These are phyloP conservation scores for Globisporangium megalacanthum DNA, from an alignment of 352 stramenopile species.

Conservation along the genomic window DNA sequence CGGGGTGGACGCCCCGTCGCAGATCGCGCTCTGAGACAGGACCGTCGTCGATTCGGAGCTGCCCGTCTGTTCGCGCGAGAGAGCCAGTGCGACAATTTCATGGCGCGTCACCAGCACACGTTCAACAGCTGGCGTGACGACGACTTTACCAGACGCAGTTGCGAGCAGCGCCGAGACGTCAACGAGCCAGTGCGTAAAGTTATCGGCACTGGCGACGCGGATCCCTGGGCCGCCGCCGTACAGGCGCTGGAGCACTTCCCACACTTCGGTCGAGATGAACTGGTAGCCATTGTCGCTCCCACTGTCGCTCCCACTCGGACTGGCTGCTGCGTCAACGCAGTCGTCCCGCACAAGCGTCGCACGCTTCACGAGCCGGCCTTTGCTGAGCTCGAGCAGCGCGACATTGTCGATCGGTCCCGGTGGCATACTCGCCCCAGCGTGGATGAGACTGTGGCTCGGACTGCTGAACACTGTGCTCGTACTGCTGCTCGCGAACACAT, in stretches of 20 bases:
- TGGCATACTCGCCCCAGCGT: slow-evolving; percentile 10
- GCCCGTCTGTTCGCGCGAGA: slow-evolving; percentile 12
- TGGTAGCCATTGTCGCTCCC: slow-evolving; percentile 46
- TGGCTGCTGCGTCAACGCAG: slow-evolving; percentile 5
- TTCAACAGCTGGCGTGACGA: slow-evolving; percentile 26
- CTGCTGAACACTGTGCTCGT: slow-evolving; percentile 13
- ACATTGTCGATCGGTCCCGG: slow-evolving; percentile 60
- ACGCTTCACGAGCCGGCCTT: slow-evolving; percentile 43
- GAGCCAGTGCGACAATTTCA: slow-evolving; percentile 2
- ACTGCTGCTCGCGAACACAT: neutral
- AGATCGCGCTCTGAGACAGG: slow-evolving; percentile 5
- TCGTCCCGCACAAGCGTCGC: slow-evolving; percentile 29
- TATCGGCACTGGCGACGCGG: slow-evolving; percentile 25
- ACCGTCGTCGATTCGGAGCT: slow-evolving; percentile 8
- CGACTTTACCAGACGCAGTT: slow-evolving; percentile 19
- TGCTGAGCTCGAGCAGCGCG: slow-evolving; percentile 42
- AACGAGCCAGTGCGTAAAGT: slow-evolving; percentile 31
- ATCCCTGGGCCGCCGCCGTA: slow-evolving; percentile 60
- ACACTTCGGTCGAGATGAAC: slow-evolving; percentile 58
- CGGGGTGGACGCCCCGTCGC: neutral
- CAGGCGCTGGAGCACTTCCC: slow-evolving; percentile 60
- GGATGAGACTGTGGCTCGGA: slow-evolving; percentile 9
- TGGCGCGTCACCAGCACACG: slow-evolving; percentile 47
- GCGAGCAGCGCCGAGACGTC: slow-evolving; percentile 26
- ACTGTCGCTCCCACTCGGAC: neutral